Evolutionary conservation across 2,329 filamentous ascomycete species (phyloP), one percentile per base, ranked within the genome.

Genomic region (Fusarium poae): DNA sequence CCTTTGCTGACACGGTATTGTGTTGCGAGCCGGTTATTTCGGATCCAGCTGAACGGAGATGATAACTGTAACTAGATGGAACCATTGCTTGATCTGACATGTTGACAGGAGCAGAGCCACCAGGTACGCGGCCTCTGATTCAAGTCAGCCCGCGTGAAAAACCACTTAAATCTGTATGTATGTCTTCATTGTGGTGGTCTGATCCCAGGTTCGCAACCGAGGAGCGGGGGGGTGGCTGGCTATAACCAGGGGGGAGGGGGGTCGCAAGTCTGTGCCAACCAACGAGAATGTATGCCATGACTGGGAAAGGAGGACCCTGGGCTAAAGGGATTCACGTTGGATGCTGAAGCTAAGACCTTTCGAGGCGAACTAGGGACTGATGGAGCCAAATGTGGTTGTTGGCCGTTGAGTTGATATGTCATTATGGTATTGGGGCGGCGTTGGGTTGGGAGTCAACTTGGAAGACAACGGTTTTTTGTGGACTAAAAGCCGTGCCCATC

Each of bases 141-240:
- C 45, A 63, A 69, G 34, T 29, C 44, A 61, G 59, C 34, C 62
- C 37, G 48, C 44, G 50, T 59, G 37, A 48, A 48, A 39, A 39
- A 46, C 39, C 58, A 48, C 50, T 49, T 58, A 57, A 49, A 52
- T 58, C 54, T 67, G 53, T 62, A 55, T 56, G 57, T 65, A 70
- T 51, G 57, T 62, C 57, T 57, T 60, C 55, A 60, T 57, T 65
- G 46, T 68, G 72, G 72, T 74, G 72, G 72, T 74, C 72, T 74
- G 72, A 74, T 74, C 67, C 72, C 63, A 63, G 59, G 63, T 71
- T 70, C 61, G 63, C 70, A 74, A 71, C 70, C 70, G 70, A 73
- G 49, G 68, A 71, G 72, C 70, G 70, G 72, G 72, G 72, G 72
- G 62, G 72, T 70, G 72, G 70, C 68, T 73, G 70, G 68, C 61